Conservation (phyloP, 306 rosid species). For the Erythrophleum fordii region DNA sequence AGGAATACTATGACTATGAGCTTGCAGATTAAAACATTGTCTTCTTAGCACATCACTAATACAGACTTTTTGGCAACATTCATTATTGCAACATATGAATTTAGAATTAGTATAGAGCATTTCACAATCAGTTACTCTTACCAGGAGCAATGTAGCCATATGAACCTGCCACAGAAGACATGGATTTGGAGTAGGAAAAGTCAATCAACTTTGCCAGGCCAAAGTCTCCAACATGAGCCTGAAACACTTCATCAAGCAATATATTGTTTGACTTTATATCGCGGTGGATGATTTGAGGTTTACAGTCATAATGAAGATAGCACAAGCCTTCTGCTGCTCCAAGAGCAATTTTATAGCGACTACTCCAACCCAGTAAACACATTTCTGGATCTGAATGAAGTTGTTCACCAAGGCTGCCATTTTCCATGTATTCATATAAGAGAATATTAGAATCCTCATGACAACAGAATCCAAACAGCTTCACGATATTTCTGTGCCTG, state of each 20-base stretch:
- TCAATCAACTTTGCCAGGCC: slow-evolving; percentile 86
- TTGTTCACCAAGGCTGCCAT: slow-evolving; percentile 85
- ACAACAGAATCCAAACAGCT: slow-evolving; percentile 82
- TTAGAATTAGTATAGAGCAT: background rate
- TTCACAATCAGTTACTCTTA: slow-evolving; percentile 30
- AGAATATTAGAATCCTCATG: slow-evolving; percentile 87
- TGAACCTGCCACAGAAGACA: slow-evolving; percentile 91
- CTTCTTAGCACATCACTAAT: background rate
- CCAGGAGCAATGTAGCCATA: slow-evolving; percentile 93
- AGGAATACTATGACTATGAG: background rate
- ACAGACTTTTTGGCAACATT: slow-evolving; percentile 1
- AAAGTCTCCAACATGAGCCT: slow-evolving; percentile 92
- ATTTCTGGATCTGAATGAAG: slow-evolving; percentile 64
- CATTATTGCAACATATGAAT: background rate
- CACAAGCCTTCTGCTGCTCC: slow-evolving; percentile 92
- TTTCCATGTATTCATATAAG: slow-evolving; percentile 82
- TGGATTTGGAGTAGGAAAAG: slow-evolving; percentile 72
- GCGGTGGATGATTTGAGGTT: slow-evolving; percentile 84
- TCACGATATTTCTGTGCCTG: slow-evolving; percentile 89
- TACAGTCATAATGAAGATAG: slow-evolving; percentile 86
- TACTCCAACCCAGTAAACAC: slow-evolving; percentile 67
- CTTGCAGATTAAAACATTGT: background rate
- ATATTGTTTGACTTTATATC: slow-evolving; percentile 91
- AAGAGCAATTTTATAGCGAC: slow-evolving; percentile 70
- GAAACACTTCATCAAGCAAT: slow-evolving; percentile 68